A percentile compares a stretch with the other conserved stretches of the same genome.
phyloP scores from a whole-genome alignment of 2,329 filamentous ascomycete species.

The Aspergillus aculeatinus region DNA sequence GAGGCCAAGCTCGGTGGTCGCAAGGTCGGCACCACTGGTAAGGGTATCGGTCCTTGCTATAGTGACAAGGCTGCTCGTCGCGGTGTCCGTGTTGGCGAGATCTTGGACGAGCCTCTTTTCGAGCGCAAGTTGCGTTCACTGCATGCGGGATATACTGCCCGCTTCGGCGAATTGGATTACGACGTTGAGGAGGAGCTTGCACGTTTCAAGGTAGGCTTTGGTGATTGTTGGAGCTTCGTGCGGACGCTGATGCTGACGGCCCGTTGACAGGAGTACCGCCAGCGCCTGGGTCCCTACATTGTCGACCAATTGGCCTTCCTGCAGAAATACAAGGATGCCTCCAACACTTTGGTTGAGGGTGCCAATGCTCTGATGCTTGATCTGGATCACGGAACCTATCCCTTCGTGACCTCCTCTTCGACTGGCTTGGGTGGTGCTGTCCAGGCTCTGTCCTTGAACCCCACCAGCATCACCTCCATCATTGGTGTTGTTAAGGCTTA shows the following conservation, averaged over 20 bases:
- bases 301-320: slow-evolving; percentile 53
- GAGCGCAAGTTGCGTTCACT: slow-evolving; percentile 56
- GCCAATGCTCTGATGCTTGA: slow-evolving; percentile 66
- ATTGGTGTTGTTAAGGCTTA: slow-evolving; percentile 67
- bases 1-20: slow-evolving; percentile 46
- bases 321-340: slow-evolving; percentile 53
- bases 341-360: slow-evolving; percentile 61
- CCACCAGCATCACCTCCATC: slow-evolving; percentile 56
- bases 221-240: background rate
- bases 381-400: slow-evolving; percentile 54
- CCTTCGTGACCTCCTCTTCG: slow-evolving; percentile 50
- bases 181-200: slow-evolving; percentile 60
- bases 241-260: slow-evolving; percentile 2
- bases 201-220: slow-evolving; percentile 51
- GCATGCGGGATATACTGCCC: slow-evolving; percentile 54
- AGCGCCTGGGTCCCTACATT: slow-evolving; percentile 38
- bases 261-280: slow-evolving; percentile 37
- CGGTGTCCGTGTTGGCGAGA: slow-evolving; percentile 59
- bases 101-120: slow-evolving; percentile 57
- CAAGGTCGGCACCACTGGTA: slow-evolving; percentile 51
- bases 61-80: slow-evolving; percentile 61
- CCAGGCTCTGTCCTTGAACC: slow-evolving; percentile 60
- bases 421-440: slow-evolving; percentile 52
- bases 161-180: slow-evolving; percentile 60
- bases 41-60: slow-evolving; percentile 59